Evolutionary conservation across 345 rosid genomes (phyloP), one percentile per base, ranked within the genome.

Genomic region (Lagerstroemia speciosa): DNA sequence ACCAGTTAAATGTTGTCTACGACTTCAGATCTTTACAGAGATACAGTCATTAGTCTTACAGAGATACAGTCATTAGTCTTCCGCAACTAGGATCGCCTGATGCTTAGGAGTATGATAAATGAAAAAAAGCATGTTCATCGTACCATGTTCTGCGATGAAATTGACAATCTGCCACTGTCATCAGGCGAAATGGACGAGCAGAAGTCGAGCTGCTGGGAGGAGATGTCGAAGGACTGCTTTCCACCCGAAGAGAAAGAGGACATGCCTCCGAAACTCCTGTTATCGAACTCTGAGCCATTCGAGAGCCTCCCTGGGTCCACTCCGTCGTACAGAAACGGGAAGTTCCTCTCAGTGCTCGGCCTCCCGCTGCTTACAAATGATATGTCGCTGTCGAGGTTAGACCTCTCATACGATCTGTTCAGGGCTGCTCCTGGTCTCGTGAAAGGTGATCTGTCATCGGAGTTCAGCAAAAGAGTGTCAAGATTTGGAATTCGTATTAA

Each of bases 291-390:
- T 3, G 87, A 83, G 71, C 67, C 17, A 57, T 24, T 60, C 29
- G 97, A 80, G 68, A 81, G 69, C 55, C 83, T 70, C 71, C 72
- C 85, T 14, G 65, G 24, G 27, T 86, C 92, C 11, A 65, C 0
- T 57, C 45, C 67, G 24, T 93, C 91, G 75, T 33, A 32, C 52
- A 78, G 65, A 31, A 80, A 58, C 67, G 82, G 76, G 71, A 70
- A 79, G 78, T 73, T 68, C 43, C 55, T 74, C 58, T 91, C 91
- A 0, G 60, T 66, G 77, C 89, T 85, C 27, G 84, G 83, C 72
- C 87, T 88, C 71, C 88, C 86, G 57, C 77, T 84, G 81, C 96
- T 88, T 57, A 84, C 89, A 71, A 75, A 89, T 57, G 99, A 86
- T 83, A 87, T 84, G 74, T 91, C 98, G 0, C 84, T 77, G 0